phyloP scores from a whole-genome alignment of 2,329 filamentous ascomycete genomes.

The Talaromyces piceae region DNA sequence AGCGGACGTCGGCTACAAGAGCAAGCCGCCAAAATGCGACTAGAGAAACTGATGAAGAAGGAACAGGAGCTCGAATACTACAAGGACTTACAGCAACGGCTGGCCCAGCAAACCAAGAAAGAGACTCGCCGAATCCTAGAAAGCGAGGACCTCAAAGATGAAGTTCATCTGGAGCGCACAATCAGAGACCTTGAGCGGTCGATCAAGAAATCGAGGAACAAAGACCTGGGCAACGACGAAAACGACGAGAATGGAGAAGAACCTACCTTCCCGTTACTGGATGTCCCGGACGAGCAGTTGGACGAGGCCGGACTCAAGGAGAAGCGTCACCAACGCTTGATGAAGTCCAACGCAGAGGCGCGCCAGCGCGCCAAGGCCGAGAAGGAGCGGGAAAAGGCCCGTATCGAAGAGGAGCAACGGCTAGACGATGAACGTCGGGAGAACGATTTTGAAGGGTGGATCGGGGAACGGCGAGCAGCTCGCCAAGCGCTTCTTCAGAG shows the following conservation, averaged over 20 bases:
- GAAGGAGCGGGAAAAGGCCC: constrained; percentile 85
- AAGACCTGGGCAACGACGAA: constrained; percentile 84
- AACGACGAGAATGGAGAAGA: constrained; percentile 69
- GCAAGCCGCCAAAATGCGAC: constrained; percentile 92
- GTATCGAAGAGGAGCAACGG: constrained; percentile 73
- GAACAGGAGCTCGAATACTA: constrained; percentile 94
- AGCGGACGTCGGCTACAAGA: constrained; percentile 86
- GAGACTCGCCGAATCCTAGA: constrained; percentile 81
- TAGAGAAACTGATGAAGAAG: constrained; percentile 92
- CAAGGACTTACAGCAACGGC: constrained; percentile 66
- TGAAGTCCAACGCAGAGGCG: constrained; percentile 93
- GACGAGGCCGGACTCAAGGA: constrained; percentile 87
- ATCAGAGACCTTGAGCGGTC: constrained; percentile 86
- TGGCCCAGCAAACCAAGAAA: constrained; percentile 78
- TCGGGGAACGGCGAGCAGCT: constrained; percentile 69
- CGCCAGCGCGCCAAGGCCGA: constrained; percentile 89
- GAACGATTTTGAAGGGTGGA: constrained; percentile 78
- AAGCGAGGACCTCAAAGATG: constrained; percentile 85
- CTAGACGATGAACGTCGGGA: constrained; percentile 76
- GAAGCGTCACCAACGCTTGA: constrained; percentile 82
- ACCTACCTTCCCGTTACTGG: constrained; percentile 77
- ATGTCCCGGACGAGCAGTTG: constrained; percentile 82
- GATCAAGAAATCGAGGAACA: constrained; percentile 82
- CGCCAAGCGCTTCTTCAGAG: constrained; percentile 64
- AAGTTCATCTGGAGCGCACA: constrained; percentile 72